Conservation (phyloP, 495 filamentous ascomycete genomes). For the Xylaria longipes region DNA sequence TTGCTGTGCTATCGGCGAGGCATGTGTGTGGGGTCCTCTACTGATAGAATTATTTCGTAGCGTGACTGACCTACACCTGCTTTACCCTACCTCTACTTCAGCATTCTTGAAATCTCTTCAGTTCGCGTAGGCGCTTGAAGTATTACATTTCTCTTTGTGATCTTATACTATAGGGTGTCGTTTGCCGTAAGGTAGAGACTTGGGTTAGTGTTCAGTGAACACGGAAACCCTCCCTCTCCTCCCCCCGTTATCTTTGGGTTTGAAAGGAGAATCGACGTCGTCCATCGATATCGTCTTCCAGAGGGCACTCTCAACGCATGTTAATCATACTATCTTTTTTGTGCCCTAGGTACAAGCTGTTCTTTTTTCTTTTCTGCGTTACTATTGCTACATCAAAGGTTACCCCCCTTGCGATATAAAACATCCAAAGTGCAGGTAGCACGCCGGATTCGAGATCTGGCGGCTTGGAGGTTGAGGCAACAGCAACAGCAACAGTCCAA, state of each 20-base stretch:
- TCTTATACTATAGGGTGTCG: background rate
- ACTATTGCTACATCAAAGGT: background rate
- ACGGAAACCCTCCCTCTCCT: background rate
- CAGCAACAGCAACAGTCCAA: conserved; percentile 2
- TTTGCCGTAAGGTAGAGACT: background rate
- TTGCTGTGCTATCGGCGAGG: background rate
- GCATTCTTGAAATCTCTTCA: background rate
- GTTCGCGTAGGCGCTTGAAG: background rate
- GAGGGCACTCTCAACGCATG: background rate
- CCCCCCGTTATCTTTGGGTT: background rate
- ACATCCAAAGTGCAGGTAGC: background rate
- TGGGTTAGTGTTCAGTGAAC: conserved; percentile 18
- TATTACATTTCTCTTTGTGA: background rate
- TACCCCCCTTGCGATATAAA: background rate
- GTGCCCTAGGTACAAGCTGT: background rate
- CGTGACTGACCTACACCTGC: background rate
- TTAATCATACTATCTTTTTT: background rate
- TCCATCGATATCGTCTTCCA: background rate
- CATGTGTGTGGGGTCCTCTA: background rate
- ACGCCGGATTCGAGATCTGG: background rate
- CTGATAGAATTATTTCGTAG: background rate
- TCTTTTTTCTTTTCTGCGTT: background rate
- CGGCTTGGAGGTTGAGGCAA: background rate
- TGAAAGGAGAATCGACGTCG: background rate
- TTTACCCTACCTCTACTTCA: background rate